Percentiles rank a stretch among this genome's conserved stretches.
Evolutionary conservation across 768 basidiomycete species (phyloP).

Genomic region (Pleurotus tuber-regium): DNA sequence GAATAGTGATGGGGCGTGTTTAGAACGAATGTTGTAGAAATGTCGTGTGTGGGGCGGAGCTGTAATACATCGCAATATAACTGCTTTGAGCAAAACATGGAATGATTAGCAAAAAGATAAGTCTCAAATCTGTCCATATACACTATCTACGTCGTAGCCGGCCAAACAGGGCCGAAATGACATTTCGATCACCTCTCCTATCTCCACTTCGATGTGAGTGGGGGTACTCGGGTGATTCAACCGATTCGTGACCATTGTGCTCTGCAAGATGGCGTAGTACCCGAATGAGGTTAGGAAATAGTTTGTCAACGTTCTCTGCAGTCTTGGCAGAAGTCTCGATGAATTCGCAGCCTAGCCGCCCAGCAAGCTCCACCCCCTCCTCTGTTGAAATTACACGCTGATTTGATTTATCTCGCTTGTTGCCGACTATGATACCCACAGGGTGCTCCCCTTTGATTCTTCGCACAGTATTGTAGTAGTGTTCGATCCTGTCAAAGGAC

Average conservation of each 20-base stretch:
- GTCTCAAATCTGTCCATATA: constrained; percentile 8
- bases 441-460: constrained; percentile 16
- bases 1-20: not conserved
- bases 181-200: constrained; percentile 10
- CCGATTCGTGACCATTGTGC: not conserved
- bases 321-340: constrained; percentile 28
- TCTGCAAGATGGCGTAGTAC: constrained; percentile 6
- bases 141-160: constrained; percentile 10
- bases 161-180: constrained; percentile 11
- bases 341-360: constrained; percentile 24
- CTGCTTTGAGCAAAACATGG: constrained; percentile 10
- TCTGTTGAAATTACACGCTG: constrained; percentile 22
- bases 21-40: constrained; percentile 7
- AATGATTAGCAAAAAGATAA: constrained; percentile 7
- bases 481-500: constrained; percentile 24
- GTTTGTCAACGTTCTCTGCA: constrained; percentile 21
- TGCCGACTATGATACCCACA: constrained; percentile 24
- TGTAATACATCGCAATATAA: constrained; percentile 10
- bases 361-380: constrained; percentile 23
- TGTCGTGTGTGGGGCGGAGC: constrained; percentile 9
- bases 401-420: constrained; percentile 21
- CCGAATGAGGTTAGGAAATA: constrained; percentile 7
- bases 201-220: constrained; percentile 9
- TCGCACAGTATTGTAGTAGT: constrained; percentile 22
- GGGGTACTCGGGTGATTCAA: not conserved